A percentile compares a stretch with the other conserved stretches of the same genome.
phyloP scores from a whole-genome alignment of 139 green algal genomes.

The Marvania coccoides region DNA sequence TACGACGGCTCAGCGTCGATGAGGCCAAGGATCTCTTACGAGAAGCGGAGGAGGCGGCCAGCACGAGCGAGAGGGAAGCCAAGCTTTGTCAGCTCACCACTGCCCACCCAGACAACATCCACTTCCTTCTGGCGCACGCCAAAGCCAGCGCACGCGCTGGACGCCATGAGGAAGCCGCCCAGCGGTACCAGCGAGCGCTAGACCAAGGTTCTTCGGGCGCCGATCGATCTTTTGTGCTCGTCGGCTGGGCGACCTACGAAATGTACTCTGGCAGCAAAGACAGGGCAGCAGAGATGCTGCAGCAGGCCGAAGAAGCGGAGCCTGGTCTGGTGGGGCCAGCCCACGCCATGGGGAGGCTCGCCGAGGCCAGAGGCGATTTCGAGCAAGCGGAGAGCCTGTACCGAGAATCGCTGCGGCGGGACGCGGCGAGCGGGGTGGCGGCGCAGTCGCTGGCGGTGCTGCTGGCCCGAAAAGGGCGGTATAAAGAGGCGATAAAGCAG shows the following conservation, averaged over 20 bases:
- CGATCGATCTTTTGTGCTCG: background rate
- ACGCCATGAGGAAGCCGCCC: background rate
- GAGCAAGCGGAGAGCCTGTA: background rate
- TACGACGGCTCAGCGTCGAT: no score
- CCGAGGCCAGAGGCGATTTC: background rate
- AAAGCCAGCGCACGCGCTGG: background rate
- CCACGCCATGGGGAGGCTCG: background rate
- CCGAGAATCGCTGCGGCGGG: background rate
- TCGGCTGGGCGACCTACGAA: slow-evolving; percentile 12
- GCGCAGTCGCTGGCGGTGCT: slow-evolving; percentile 49
- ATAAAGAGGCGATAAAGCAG: slow-evolving; percentile 11
- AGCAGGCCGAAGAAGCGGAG: slow-evolving; percentile 16
- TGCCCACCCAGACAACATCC: slow-evolving; percentile 3
- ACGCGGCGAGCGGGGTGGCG: background rate
- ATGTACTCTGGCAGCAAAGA: background rate
- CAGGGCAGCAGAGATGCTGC: slow-evolving; percentile 27
- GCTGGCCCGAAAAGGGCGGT: slow-evolving; percentile 27
- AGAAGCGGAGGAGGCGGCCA: background rate
- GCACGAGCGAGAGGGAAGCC: no score
- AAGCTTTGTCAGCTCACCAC: background rate
- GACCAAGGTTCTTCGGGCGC: background rate
- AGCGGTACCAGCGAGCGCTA: background rate
- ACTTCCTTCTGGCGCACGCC: slow-evolving; percentile 1
- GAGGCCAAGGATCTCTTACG: background rate
- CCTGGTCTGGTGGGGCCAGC: slow-evolving; percentile 10